Conservation (phyloP, 768 basidiomycete genomes). For the Kwoniella europaea region DNA sequence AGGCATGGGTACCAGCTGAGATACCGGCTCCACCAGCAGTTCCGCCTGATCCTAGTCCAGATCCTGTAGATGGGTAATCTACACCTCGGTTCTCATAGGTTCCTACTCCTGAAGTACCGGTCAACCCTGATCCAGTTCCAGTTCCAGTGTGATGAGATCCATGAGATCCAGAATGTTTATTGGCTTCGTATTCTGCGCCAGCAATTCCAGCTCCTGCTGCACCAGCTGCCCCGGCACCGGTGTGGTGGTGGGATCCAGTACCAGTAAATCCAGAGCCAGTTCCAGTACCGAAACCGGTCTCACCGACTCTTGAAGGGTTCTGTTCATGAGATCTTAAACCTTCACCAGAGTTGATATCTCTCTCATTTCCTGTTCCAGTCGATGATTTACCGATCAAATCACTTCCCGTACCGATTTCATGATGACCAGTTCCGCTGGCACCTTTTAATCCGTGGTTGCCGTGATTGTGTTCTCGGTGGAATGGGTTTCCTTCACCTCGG, state of each 20-base stretch:
- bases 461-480: conserved; percentile 4
- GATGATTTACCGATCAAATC: conserved; percentile 12
- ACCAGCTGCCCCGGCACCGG: conserved; percentile 15
- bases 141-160: conserved; percentile 3
- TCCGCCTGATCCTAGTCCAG: conserved; percentile 3
- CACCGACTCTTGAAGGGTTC: conserved; percentile 8
- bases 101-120: conserved; percentile 11
- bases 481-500: conserved; percentile 14
- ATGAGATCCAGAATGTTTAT: conserved; percentile 13
- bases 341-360: conserved; percentile 17
- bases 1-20: conserved; percentile 8
- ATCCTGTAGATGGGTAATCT: conserved; percentile 7
- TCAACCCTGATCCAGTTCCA: conserved; percentile 4
- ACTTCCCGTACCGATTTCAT: conserved; percentile 4
- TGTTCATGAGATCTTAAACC: conserved; percentile 10
- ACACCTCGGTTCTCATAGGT: not conserved
- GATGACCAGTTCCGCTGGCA: conserved; percentile 6
- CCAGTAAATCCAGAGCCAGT: conserved; percentile 7
- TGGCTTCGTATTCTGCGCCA: conserved; percentile 17
- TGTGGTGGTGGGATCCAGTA: conserved; percentile 18
- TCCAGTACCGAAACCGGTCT: conserved; percentile 7
- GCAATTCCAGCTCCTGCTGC: conserved; percentile 18
- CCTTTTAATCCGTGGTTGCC: conserved; percentile 10
- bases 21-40: conserved; percentile 13
- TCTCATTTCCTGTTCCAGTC: conserved; percentile 10